A percentile compares a stretch with the other conserved stretches of the same genome.
phyloP scores from a whole-genome alignment of 345 rosid species.

The Lumnitzera littorea region DNA sequence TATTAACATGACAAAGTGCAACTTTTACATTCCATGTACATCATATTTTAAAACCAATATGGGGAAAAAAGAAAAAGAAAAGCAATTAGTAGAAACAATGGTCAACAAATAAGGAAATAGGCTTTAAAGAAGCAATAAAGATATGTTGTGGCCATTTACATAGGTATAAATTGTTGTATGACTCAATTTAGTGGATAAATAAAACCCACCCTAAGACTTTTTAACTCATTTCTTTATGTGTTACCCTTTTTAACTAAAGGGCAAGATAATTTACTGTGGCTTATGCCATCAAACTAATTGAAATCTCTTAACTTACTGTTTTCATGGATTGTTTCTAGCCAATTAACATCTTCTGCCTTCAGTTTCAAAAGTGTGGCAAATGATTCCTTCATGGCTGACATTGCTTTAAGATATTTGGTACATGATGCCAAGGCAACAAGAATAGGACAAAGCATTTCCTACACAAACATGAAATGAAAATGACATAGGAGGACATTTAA shows the following conservation, averaged over 20 bases:
- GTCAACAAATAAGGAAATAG: too few species aligned
- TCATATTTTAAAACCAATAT: too few species aligned
- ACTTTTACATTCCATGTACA: too few species aligned
- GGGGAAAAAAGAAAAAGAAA: too few species aligned
- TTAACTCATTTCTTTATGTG: neutral
- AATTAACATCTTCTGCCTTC: constrained; percentile 47
- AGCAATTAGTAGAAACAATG: too few species aligned
- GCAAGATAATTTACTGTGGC: constrained; percentile 79
- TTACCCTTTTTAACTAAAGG: constrained; percentile 36
- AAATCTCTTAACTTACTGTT: constrained; percentile 29
- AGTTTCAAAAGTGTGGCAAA: constrained; percentile 78
- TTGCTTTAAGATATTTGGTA: constrained; percentile 92
- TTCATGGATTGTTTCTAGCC: constrained; percentile 33
- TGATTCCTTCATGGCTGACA: constrained; percentile 78
- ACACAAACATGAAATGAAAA: constrained; percentile 6
- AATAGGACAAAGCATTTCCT: constrained; percentile 99
- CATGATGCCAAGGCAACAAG: constrained; percentile 96
- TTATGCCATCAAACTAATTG: constrained; percentile 31
- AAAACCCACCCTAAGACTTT: neutral
- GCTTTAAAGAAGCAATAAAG: too few species aligned
- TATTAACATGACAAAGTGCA: too few species aligned
- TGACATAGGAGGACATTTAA: too few species aligned
- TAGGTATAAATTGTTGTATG: neutral
- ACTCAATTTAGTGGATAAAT: neutral
- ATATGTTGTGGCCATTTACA: too few species aligned